A percentile compares a stretch with the other conserved stretches of the same genome.
These are phyloP conservation scores for Prosopis cineraria DNA, from an alignment of 306 rosid genomes.

Conservation along the genomic window DNA sequence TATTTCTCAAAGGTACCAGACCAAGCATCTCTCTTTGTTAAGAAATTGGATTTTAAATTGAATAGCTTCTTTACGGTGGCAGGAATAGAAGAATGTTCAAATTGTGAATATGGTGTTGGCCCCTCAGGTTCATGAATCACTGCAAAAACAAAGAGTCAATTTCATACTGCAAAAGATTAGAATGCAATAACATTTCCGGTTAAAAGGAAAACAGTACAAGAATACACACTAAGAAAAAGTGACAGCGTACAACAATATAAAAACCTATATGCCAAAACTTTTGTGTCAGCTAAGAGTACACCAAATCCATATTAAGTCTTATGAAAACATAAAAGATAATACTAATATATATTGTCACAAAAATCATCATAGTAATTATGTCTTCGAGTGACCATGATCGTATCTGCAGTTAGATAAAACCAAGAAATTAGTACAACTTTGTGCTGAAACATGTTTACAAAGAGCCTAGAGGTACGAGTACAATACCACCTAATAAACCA, in stretches of 20 bases:
- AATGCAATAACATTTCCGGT: neutral
- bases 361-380: conserved; percentile 1
- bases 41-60: conserved; percentile 91
- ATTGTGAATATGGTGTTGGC: conserved; percentile 78
- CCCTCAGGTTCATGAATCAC: conserved; percentile 86
- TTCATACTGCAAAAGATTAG: conserved; percentile 9
- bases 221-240: conserved; percentile 25
- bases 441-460: conserved; percentile 25
- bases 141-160: conserved; percentile 41
- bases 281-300: neutral
- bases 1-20: conserved; percentile 87
- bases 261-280: conserved; percentile 5
- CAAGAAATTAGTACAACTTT: conserved; percentile 22
- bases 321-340: conserved; percentile 27
- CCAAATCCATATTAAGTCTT: neutral
- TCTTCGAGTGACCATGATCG: conserved; percentile 28
- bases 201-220: neutral
- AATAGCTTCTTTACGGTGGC: conserved; percentile 94
- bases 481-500: conserved; percentile 4
- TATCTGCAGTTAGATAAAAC: conserved; percentile 29
- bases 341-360: conserved; percentile 9
- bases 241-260: conserved; percentile 10
- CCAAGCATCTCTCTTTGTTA: conserved; percentile 98
- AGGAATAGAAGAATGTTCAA: conserved; percentile 86
- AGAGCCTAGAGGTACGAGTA: conserved; percentile 20